phyloP scores from a whole-genome alignment of 257 asterid genomes.

The Nicotiana tomentosiformis region DNA sequence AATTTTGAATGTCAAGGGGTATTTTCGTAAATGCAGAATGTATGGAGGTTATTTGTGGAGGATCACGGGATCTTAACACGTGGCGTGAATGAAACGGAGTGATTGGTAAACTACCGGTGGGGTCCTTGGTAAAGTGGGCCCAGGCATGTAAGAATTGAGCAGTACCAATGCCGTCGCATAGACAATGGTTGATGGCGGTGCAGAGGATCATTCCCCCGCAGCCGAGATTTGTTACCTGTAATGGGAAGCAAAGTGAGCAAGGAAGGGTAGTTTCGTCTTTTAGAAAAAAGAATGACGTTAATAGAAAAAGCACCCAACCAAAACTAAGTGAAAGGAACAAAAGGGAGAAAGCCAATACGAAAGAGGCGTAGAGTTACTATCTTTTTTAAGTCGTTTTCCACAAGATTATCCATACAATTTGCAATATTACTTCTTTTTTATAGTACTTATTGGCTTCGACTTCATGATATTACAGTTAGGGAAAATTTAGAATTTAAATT shows the following conservation, averaged over 20 bases:
- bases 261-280: background rate
- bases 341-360: constrained; percentile 12
- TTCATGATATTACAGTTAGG: too few relatives aligned
- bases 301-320: background rate
- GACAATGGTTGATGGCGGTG: constrained; percentile 65
- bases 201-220: constrained; percentile 77
- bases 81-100: constrained; percentile 60
- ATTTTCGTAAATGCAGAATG: constrained; percentile 44
- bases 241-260: background rate
- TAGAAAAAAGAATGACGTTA: background rate
- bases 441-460: too few relatives aligned
- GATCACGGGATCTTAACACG: constrained; percentile 52
- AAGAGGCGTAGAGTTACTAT: too few relatives aligned
- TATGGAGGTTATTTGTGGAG: constrained; percentile 29
- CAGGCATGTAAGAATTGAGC: constrained; percentile 78
- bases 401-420: background rate
- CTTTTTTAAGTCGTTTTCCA: constrained; percentile 4
- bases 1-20: background rate
- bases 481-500: too few relatives aligned
- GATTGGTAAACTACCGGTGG: constrained; percentile 21
- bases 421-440: background rate
- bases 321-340: constrained; percentile 14
- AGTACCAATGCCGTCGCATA: constrained; percentile 78
- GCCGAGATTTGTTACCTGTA: constrained; percentile 63
- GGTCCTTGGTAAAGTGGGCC: constrained; percentile 53